Base-by-base conservation (phyloP, 345 rosid genomes). In the Euphorbia tirucalli region DNA sequence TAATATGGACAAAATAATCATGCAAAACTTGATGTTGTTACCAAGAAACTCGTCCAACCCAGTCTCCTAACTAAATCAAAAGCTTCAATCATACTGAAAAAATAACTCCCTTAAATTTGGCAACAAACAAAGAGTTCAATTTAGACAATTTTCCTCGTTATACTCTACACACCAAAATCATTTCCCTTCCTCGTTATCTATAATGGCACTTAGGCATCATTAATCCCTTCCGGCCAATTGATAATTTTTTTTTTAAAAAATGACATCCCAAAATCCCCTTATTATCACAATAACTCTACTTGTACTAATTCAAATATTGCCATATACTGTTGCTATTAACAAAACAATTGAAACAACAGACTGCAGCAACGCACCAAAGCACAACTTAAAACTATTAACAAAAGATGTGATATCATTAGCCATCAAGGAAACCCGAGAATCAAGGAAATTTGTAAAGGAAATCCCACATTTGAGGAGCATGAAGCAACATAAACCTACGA, bases 381-480 rank as follows among this genome's bases (percentile, higher is more conserved):
- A 18, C 49, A 44, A 44, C 1, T 18, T 11, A n/a, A n/a, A n/a
- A 24, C 71, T 27, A 7, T 0, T 41, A 18, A 15, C 71, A 3
- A 28, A 52, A 31, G 69, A 67, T 19, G 19, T 67, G 3, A 49
- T 67, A 13, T 5, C 15, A 27, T 5, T 66, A 19, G 7, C 39
- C 58, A 28, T 48, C 18, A 66, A 30, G 11, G 25, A 66, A 27
- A 7, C 49, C 11, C 39, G 58, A 5, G 22, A 27, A n/a, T 14
- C 58, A 30, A 16, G 57, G 49, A 16, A 66, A 4, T 66, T 66
- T 25, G 58, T 21, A 1, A 19, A 18, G 2, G 15, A 56, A 18
- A 66, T 66, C 21, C 70, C 70, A 19, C 13, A 15, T 11, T 25
- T 66, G 14, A 48, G 32, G 59, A 66, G 37, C 37, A 14, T 66